These are phyloP conservation scores for Crithidia acanthocephali DNA, from an alignment of 208 protist species.

Conservation along the genomic window DNA sequence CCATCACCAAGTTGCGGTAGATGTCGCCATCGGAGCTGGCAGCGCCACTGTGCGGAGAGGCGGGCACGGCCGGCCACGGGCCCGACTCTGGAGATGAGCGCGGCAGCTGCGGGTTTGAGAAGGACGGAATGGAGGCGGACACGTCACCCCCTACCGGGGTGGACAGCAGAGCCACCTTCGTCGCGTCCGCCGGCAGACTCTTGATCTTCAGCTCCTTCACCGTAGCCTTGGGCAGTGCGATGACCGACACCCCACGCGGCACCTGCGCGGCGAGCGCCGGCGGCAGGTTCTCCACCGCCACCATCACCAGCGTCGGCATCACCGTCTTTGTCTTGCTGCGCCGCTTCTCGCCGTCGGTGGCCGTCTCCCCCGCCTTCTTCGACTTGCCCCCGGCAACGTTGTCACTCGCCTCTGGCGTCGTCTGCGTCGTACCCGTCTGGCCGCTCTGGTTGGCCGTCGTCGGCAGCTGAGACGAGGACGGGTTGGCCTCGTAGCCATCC, in stretches of 20 bases:
- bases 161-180: constrained; percentile 2
- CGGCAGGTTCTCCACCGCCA: constrained; percentile 28
- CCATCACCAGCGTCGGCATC: constrained; percentile 33
- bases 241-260: constrained; percentile 25
- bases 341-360: background rate
- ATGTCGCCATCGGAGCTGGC: constrained; percentile 2
- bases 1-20: background rate
- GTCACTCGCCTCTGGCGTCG: constrained; percentile 5
- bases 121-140: background rate
- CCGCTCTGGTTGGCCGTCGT: background rate
- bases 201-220: constrained; percentile 17
- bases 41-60: background rate
- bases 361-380: background rate
- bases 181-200: background rate
- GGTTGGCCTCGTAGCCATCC: constrained; percentile 15
- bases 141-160: background rate
- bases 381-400: too few relatives aligned
- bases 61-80: constrained; percentile 3
- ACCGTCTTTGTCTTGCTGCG: background rate
- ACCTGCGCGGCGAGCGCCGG: constrained; percentile 27
- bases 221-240: constrained; percentile 30
- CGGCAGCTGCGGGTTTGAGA: background rate
- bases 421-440: constrained; percentile 1
- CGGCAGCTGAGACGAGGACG: constrained; percentile 16
- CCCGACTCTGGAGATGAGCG: background rate